Percentiles rank a stretch among this genome's conserved stretches.
Conservation (phyloP, 441 rosid species). For the Jatropha multifida region DNA sequence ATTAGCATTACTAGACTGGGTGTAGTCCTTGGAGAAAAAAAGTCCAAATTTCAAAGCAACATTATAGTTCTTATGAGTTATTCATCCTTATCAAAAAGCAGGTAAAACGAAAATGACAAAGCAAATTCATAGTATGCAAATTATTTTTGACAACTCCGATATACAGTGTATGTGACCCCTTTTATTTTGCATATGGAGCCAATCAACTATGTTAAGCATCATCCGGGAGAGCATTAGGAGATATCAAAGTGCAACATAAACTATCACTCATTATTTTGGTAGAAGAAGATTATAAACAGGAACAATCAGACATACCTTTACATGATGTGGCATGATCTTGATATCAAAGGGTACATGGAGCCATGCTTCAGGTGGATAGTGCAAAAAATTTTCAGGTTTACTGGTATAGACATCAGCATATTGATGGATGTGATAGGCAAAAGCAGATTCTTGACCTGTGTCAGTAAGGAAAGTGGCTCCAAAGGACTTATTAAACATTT, state of each 20-base stretch:
- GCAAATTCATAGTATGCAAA: not conserved
- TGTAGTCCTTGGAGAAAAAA: too few relatives aligned
- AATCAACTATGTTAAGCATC: not conserved
- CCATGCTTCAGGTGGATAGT: slow-evolving; percentile 85
- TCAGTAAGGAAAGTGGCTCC: slow-evolving; percentile 96
- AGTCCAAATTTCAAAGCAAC: too few relatives aligned
- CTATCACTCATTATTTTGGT: not conserved
- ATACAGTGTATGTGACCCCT: not conserved
- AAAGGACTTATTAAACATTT: slow-evolving; percentile 84
- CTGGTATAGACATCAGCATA: slow-evolving; percentile 95
- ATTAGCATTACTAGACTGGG: not conserved
- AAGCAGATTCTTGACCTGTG: slow-evolving; percentile 94
- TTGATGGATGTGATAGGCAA: slow-evolving; percentile 94
- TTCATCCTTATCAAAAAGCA: not conserved
- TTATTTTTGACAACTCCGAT: not conserved
- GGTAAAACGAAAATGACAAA: too few relatives aligned
- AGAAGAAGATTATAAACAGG: not conserved
- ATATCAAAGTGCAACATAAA: not conserved
- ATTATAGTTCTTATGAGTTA: too few relatives aligned
- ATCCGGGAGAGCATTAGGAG: not conserved
- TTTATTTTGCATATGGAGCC: not conserved
- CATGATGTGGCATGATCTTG: slow-evolving; percentile 98
- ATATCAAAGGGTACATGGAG: slow-evolving; percentile 81
- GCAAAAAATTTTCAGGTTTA: slow-evolving; percentile 87
- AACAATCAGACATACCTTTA: slow-evolving; percentile 53